These are phyloP conservation scores for Nakazawaea molendinolei DNA, from an alignment of 805 yeast species.

Conservation along the genomic window DNA sequence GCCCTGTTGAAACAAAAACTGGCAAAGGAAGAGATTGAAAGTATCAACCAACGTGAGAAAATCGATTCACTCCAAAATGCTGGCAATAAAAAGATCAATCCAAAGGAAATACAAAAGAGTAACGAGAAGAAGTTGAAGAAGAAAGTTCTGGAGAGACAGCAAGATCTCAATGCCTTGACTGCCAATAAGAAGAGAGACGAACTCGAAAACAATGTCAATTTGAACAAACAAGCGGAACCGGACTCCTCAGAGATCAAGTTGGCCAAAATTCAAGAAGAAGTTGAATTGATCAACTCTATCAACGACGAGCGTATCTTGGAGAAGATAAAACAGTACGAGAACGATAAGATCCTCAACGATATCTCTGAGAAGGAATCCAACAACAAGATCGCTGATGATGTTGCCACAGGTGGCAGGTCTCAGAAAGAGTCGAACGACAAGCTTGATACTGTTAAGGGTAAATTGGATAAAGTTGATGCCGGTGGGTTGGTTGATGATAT, in stretches of 20 bases:
- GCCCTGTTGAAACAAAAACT: constrained; percentile 11
- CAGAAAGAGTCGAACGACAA: background rate
- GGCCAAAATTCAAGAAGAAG: constrained; percentile 3
- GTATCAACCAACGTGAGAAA: constrained; percentile 15
- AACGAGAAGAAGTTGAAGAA: constrained; percentile 10
- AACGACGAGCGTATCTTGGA: constrained; percentile 1
- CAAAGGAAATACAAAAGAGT: constrained; percentile 10
- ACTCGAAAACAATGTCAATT: constrained; percentile 9
- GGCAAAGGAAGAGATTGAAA: constrained; percentile 12
- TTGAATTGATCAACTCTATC: constrained; percentile 6
- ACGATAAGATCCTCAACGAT: background rate
- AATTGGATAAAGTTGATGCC: background rate
- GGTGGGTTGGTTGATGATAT: constrained; percentile 8
- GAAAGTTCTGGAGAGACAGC: constrained; percentile 15
- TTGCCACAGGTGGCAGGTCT: background rate
- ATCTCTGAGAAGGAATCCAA: background rate
- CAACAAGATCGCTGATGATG: background rate
- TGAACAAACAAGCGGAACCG: background rate
- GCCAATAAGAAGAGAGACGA: constrained; percentile 12
- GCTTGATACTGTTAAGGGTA: background rate
- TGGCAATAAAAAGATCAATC: constrained; percentile 11
- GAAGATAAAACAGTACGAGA: constrained; percentile 1
- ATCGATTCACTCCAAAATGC: constrained; percentile 12
- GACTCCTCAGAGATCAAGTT: background rate
- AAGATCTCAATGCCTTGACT: constrained; percentile 7